Percentiles rank a stretch among this genome's conserved stretches.
These are phyloP conservation scores for Penicillium tannophilum DNA, from an alignment of 495 filamentous ascomycete genomes.

Conservation along the genomic window DNA sequence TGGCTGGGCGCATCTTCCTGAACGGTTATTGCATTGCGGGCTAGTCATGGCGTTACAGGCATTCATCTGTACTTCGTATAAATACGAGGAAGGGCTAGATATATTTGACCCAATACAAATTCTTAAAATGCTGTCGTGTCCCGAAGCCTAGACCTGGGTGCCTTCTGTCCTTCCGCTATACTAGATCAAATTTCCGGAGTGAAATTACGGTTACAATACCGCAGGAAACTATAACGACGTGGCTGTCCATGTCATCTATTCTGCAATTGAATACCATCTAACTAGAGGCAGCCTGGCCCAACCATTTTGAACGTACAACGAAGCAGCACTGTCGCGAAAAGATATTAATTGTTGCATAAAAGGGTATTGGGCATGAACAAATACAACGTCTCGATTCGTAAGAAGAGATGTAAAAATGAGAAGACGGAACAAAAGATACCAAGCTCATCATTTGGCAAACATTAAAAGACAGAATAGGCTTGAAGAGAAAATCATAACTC, in stretches of 20 bases:
- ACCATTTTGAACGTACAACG: background rate
- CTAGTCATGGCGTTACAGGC: constrained; percentile 17
- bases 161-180: too few species aligned
- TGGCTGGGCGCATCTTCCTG: background rate
- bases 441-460: constrained; percentile 8
- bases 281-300: background rate
- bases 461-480: constrained; percentile 7
- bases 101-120: background rate
- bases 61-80: constrained; percentile 23
- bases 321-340: background rate
- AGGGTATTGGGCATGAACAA: constrained; percentile 24
- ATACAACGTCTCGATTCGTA: constrained; percentile 7
- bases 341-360: background rate
- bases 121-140: background rate
- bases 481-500: constrained; percentile 13
- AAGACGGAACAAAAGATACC: background rate
- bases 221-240: background rate
- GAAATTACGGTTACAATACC: background rate
- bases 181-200: too few species aligned
- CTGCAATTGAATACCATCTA: background rate
- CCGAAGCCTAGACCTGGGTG: too few species aligned
- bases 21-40: constrained; percentile 15
- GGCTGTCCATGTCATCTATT: background rate
- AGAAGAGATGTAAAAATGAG: background rate
- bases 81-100: background rate